Conservation (phyloP, 2,329 filamentous ascomycete genomes). For the Xylaria sp. region DNA sequence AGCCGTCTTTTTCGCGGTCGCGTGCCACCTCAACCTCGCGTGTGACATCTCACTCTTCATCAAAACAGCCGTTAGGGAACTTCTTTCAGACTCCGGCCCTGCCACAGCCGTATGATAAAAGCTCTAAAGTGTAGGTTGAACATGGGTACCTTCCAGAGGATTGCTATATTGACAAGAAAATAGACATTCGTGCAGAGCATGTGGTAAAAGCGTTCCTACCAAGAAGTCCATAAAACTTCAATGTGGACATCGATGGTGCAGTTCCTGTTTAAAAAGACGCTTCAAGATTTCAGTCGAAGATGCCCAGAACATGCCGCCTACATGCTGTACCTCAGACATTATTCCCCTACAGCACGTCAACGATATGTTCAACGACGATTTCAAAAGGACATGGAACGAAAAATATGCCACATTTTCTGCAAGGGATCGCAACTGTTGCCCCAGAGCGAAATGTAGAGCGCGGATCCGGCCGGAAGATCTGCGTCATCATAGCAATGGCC, state of each 20-base stretch:
- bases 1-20: constrained; percentile 47
- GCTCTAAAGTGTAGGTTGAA: constrained; percentile 45
- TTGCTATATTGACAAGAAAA: constrained; percentile 36
- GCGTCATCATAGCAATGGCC: constrained; percentile 62
- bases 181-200: constrained; percentile 78
- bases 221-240: constrained; percentile 75
- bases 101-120: constrained; percentile 43
- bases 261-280: constrained; percentile 75
- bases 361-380: constrained; percentile 74
- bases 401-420: constrained; percentile 82
- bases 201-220: constrained; percentile 72
- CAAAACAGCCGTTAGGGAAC: constrained; percentile 47
- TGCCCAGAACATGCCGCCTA: constrained; percentile 84
- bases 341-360: constrained; percentile 83
- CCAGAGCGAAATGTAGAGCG: constrained; percentile 75
- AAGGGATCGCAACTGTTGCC: constrained; percentile 81
- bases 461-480: constrained; percentile 82
- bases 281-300: constrained; percentile 82
- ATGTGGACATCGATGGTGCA: constrained; percentile 85
- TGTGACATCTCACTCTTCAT: constrained; percentile 51
- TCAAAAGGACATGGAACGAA: constrained; percentile 83
- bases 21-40: constrained; percentile 51
- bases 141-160: constrained; percentile 16
- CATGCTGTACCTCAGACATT: constrained; percentile 77
- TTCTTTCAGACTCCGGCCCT: constrained; percentile 45